Percentiles rank a stretch among this genome's conserved stretches.
phyloP scores from a whole-genome alignment of 2,329 filamentous ascomycete species.

The Orbilia quercus region DNA sequence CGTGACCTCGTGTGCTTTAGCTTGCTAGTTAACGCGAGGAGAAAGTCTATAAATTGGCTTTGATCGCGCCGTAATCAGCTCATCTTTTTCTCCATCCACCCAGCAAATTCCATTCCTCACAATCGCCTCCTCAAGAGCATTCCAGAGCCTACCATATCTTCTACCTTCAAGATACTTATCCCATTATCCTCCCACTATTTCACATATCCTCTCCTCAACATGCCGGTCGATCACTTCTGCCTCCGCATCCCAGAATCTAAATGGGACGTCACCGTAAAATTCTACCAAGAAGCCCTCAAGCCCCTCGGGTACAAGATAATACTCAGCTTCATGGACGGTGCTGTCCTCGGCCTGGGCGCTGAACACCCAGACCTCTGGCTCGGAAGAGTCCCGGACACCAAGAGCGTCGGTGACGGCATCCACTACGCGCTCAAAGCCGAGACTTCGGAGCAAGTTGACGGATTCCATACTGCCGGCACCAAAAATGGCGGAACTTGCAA shows the following conservation, averaged over 20 bases:
- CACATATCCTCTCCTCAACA: slow-evolving; percentile 36
- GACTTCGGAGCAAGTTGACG: slow-evolving; percentile 22
- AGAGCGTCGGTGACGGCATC: slow-evolving; percentile 14
- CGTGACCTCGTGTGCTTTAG: slow-evolving; percentile 36
- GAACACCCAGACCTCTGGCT: slow-evolving; percentile 42
- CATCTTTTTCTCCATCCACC: slow-evolving; percentile 5
- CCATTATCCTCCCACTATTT: slow-evolving; percentile 38
- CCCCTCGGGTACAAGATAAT: slow-evolving; percentile 32
- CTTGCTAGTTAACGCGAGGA: background rate
- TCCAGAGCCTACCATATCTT: background rate
- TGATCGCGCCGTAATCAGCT: slow-evolving; percentile 32
- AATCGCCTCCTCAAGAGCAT: background rate
- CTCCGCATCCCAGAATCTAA: slow-evolving; percentile 32
- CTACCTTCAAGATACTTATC: slow-evolving; percentile 18
- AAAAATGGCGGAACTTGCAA: slow-evolving; percentile 32
- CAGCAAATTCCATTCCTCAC: background rate
- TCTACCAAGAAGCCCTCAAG: slow-evolving; percentile 34
- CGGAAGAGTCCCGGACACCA: slow-evolving; percentile 14
- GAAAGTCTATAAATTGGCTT: slow-evolving; percentile 53
- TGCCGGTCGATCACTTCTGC: slow-evolving; percentile 47
- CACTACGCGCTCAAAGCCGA: slow-evolving; percentile 37
- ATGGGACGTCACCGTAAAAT: slow-evolving; percentile 26
- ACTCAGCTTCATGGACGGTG: slow-evolving; percentile 26
- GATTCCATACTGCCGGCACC: slow-evolving; percentile 21
- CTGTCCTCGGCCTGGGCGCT: slow-evolving; percentile 31